Evolutionary conservation across 352 stramenopile genomes (phyloP).

Genomic region (Pythium myriotylum): DNA sequence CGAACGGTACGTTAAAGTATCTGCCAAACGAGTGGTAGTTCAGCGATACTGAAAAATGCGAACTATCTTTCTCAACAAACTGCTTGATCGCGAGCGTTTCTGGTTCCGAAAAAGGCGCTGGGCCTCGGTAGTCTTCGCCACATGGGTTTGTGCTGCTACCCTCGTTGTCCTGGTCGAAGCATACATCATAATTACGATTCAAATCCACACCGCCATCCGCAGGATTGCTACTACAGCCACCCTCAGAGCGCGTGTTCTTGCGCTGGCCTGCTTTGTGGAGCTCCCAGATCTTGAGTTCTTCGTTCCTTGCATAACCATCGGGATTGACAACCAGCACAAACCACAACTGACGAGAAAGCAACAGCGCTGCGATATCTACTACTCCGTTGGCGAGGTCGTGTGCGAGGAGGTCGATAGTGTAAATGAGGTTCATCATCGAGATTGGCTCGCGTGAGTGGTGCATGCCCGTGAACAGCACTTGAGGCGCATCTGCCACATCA

Average conservation of each 20-base stretch:
- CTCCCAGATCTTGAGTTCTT: constrained; percentile 60
- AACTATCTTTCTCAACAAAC: constrained; percentile 53
- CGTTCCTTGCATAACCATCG: constrained; percentile 81
- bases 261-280: constrained; percentile 51
- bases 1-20: constrained; percentile 85
- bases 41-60: constrained; percentile 62
- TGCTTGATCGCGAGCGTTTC: constrained; percentile 75
- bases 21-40: constrained; percentile 88
- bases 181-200: constrained; percentile 87
- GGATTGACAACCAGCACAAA: constrained; percentile 86
- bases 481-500: constrained; percentile 30
- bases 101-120: constrained; percentile 75
- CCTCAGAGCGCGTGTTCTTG: constrained; percentile 55
- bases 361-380: constrained; percentile 48
- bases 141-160: constrained; percentile 72
- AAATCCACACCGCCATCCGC: constrained; percentile 69
- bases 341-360: constrained; percentile 77
- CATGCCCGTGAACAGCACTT: constrained; percentile 82
- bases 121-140: constrained; percentile 74
- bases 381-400: constrained; percentile 62
- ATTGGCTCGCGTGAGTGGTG: constrained; percentile 87
- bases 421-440: constrained; percentile 89
- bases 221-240: constrained; percentile 12
- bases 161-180: constrained; percentile 60
- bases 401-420: constrained; percentile 79